phyloP scores from a whole-genome alignment of 176 grass and related monocot genomes.

The Aegilops longissima region DNA sequence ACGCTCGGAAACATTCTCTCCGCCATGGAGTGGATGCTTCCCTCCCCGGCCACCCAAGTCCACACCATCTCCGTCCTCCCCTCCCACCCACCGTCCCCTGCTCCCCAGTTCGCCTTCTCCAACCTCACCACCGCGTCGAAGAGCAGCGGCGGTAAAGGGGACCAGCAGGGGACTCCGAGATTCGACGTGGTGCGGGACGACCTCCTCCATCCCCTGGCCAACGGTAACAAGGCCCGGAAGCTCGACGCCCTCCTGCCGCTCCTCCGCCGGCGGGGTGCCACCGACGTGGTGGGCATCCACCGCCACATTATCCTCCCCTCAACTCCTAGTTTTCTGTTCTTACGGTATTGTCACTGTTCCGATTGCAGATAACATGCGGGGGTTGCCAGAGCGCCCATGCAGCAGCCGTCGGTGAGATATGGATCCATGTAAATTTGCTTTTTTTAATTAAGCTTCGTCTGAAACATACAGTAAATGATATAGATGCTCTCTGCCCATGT shows the following conservation, averaged over 20 bases:
- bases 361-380: constrained; percentile 71
- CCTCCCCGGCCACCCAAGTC: constrained; percentile 61
- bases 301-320: background rate
- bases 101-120: constrained; percentile 41
- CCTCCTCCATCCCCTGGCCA: constrained; percentile 81
- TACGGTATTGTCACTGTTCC: background rate
- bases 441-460: background rate
- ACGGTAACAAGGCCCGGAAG: constrained; percentile 95
- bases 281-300: constrained; percentile 39
- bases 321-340: background rate
- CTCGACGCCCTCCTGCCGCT: constrained; percentile 82
- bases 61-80: constrained; percentile 58
- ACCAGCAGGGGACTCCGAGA: background rate
- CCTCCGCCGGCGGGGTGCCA: constrained; percentile 43
- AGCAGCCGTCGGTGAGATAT: constrained; percentile 68
- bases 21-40: constrained; percentile 62
- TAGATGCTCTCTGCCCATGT: background rate
- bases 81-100: background rate
- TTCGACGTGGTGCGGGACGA: constrained; percentile 80
- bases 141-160: background rate
- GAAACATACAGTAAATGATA: background rate
- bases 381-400: constrained; percentile 91
- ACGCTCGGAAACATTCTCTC: constrained; percentile 36
- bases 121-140: constrained; percentile 41
- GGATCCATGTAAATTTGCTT: constrained; percentile 2